Conservation (phyloP, 805 yeast genomes). For the Barnettozyma siamensis region DNA sequence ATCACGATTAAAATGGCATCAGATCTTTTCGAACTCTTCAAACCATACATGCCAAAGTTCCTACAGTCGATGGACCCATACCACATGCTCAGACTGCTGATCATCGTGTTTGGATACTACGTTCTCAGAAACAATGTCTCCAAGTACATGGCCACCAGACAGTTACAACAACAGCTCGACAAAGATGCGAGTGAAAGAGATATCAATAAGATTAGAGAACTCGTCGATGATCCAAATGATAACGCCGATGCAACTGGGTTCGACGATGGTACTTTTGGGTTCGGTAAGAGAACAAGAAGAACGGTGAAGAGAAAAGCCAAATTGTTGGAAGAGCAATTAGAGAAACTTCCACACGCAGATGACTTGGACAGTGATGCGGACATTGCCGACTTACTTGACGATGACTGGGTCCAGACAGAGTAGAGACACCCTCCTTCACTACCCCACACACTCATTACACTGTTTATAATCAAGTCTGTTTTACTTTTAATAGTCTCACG, state of each 20-base stretch:
- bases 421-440: too few relatives aligned
- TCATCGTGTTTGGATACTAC: conserved; percentile 58
- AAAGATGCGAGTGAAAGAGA: conserved; percentile 41
- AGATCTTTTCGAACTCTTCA: not conserved
- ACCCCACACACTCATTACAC: too few relatives aligned
- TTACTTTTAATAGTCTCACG: too few relatives aligned
- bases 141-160: conserved; percentile 52
- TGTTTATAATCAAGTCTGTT: too few relatives aligned
- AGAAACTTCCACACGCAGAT: conserved; percentile 38
- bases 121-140: conserved; percentile 51
- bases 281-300: conserved; percentile 74
- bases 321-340: conserved; percentile 41
- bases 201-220: conserved; percentile 25
- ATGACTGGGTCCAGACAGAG: conserved; percentile 17
- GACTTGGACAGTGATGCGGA: conserved; percentile 57
- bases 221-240: conserved; percentile 32
- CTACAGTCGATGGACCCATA: conserved; percentile 39
- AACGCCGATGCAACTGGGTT: conserved; percentile 31
- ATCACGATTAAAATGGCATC: not conserved
- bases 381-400: conserved; percentile 62
- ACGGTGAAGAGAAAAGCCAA: conserved; percentile 51
- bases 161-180: conserved; percentile 47
- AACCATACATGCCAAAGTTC: conserved; percentile 15
- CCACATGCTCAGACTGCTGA: conserved; percentile 41
- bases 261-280: conserved; percentile 53